Conservation (phyloP, 306 rosid genomes). For the Myrica gale region DNA sequence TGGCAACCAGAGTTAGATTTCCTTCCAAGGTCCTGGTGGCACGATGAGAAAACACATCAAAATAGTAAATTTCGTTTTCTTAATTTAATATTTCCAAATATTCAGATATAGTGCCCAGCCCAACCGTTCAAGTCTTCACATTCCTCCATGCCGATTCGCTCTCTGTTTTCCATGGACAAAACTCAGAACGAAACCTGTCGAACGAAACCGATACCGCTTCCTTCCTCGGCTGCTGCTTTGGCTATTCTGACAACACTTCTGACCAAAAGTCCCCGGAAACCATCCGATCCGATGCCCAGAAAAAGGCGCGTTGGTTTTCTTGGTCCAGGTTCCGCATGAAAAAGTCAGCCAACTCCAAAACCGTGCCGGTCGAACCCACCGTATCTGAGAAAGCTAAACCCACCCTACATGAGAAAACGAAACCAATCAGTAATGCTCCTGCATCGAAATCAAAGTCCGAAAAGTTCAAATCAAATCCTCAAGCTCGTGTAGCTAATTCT, state of each 20-base stretch:
- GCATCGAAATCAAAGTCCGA: conserved; percentile 37
- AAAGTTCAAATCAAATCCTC: not conserved
- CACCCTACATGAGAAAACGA: conserved; percentile 24
- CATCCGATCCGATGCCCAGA: not conserved
- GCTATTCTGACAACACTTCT: conserved; percentile 19
- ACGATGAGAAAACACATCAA: too few relatives aligned
- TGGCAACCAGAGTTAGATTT: too few relatives aligned
- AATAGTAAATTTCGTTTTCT: not conserved
- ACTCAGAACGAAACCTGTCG: conserved; percentile 13
- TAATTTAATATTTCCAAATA: not conserved
- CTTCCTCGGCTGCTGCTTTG: conserved; percentile 56
- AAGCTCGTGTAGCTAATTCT: conserved; percentile 6
- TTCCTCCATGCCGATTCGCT: conserved; percentile 6
- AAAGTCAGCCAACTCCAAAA: conserved; percentile 35
- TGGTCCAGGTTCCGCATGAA: conserved; percentile 17
- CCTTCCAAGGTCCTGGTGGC: too few relatives aligned
- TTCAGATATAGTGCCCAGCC: not conserved
- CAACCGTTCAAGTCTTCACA: not conserved
- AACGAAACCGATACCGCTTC: conserved; percentile 26
- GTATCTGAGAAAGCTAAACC: conserved; percentile 15
- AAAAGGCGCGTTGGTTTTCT: conserved; percentile 31
- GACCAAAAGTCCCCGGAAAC: not conserved
- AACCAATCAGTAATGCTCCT: conserved; percentile 10
- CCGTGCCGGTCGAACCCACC: conserved; percentile 55
- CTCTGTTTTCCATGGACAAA: conserved; percentile 54